Conservation (phyloP, 306 rosid species). For the Rosa chinensis region DNA sequence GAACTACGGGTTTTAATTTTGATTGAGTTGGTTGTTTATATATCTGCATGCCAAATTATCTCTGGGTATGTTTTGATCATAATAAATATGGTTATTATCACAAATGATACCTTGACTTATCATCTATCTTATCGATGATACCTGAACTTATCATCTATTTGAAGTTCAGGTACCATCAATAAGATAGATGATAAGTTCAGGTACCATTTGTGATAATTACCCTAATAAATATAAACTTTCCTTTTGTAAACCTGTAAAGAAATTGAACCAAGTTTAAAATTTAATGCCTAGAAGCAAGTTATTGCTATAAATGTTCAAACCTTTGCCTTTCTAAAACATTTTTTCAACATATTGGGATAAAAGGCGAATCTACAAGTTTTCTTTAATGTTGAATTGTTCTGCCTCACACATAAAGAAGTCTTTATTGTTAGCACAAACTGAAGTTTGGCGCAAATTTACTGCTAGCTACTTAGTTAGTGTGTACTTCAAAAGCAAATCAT, state of each 20-base stretch:
- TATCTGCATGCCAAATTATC: too few species aligned
- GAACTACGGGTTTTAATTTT: not conserved
- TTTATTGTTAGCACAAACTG: not conserved
- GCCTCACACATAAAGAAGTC: not conserved
- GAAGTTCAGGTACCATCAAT: too few species aligned
- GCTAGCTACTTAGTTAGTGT: not conserved
- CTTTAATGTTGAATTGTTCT: not conserved
- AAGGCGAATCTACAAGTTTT: not conserved
- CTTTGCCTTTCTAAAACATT: not conserved
- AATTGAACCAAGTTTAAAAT: too few species aligned
- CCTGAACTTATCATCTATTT: too few species aligned
- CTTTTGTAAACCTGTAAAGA: too few species aligned
- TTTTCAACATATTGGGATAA: not conserved
- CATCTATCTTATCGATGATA: too few species aligned
- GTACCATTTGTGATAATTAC: too few species aligned
- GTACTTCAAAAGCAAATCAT: not conserved
- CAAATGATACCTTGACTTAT: too few species aligned
- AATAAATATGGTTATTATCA: too few species aligned
- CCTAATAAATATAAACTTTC: too few species aligned
- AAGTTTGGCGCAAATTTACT: not conserved
- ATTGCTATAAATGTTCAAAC: not conserved
- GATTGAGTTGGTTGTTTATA: not conserved
- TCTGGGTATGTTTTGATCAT: not conserved
- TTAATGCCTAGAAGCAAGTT: not conserved
- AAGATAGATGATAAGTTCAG: too few species aligned